phyloP scores from a whole-genome alignment of 768 basidiomycete genomes.

The Sarcodon aspratus region DNA sequence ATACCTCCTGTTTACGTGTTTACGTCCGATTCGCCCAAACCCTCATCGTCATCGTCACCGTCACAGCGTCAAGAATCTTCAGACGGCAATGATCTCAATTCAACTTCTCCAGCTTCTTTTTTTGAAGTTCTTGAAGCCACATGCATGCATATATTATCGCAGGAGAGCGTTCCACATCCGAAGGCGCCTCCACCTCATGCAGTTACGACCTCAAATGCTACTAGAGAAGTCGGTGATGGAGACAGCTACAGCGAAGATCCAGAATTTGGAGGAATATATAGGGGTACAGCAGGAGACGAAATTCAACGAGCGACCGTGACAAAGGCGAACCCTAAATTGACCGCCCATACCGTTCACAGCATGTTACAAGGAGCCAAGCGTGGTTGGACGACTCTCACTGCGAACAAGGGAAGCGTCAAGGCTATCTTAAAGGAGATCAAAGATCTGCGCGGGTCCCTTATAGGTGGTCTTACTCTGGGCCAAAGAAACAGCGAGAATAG shows the following conservation, averaged over 20 bases:
- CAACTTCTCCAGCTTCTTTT: slow-evolving; percentile 20
- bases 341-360: slow-evolving; percentile 68
- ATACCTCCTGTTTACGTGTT: slow-evolving; percentile 48
- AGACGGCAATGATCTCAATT: neutral
- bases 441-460: slow-evolving; percentile 14
- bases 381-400: slow-evolving; percentile 83
- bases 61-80: neutral
- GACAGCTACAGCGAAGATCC: no score
- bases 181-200: slow-evolving; percentile 1
- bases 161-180: slow-evolving; percentile 20
- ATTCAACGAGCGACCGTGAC: slow-evolving; percentile 44
- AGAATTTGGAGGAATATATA: no score
- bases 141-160: slow-evolving; percentile 42
- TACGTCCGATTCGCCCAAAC: slow-evolving; percentile 17
- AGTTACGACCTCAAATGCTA: neutral
- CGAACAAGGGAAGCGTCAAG: slow-evolving; percentile 70
- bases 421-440: slow-evolving; percentile 63
- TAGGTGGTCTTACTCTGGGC: slow-evolving; percentile 10
- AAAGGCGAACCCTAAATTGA: slow-evolving; percentile 46
- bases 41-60: neutral
- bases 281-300: slow-evolving; percentile 14
- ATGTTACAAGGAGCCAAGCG: slow-evolving; percentile 55
- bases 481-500: slow-evolving; percentile 18
- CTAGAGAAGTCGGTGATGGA: no score
- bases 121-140: slow-evolving; percentile 37